Percentiles rank a stretch among this genome's conserved stretches.
Conservation (phyloP, 1,284 basidiomycete genomes). For the Apiotrichum siamense region DNA sequence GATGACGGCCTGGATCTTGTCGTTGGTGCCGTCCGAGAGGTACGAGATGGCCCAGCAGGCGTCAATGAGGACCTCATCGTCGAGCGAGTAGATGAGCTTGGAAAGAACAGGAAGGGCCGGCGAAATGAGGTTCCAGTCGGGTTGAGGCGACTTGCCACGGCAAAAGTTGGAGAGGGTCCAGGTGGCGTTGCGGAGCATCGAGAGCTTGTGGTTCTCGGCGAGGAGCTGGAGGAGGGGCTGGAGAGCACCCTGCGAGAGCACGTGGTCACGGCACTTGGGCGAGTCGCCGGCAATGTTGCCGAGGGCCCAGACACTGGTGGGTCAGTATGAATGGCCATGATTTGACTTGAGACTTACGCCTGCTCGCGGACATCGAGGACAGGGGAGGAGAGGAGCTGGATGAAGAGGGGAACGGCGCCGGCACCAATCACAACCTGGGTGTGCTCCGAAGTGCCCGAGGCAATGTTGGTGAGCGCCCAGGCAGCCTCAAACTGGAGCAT, state of each 20-base stretch:
- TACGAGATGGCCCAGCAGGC: conserved; percentile 99
- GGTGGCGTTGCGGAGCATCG: conserved; percentile 94
- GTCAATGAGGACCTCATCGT: conserved; percentile 98
- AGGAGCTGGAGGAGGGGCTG: conserved; percentile 52
- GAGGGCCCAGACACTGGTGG: conserved; percentile 72
- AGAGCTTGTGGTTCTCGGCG: conserved; percentile 74
- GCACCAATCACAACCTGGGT: conserved; percentile 96
- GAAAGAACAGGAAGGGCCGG: conserved; percentile 93
- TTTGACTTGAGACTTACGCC: conserved; percentile 50
- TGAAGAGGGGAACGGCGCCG: conserved; percentile 94
- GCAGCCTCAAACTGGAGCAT: conserved; percentile 99
- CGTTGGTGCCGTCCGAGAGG: conserved; percentile 96
- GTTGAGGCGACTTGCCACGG: conserved; percentile 90
- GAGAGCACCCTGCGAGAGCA: conserved; percentile 52
- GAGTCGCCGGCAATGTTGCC: conserved; percentile 96
- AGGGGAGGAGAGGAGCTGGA: conserved; percentile 77
- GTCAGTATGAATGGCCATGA: neutral
- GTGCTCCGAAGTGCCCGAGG: conserved; percentile 96
- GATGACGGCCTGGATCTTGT: conserved; percentile 99
- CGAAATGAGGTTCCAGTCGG: conserved; percentile 90
- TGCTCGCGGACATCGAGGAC: conserved; percentile 92
- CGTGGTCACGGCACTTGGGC: conserved; percentile 87
- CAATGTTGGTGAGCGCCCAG: conserved; percentile 99
- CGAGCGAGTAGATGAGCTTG: conserved; percentile 97
- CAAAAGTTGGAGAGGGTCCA: conserved; percentile 99